Base-by-base conservation (phyloP, 2,329 filamentous ascomycete species). In the Leptosphaerulina australis region DNA sequence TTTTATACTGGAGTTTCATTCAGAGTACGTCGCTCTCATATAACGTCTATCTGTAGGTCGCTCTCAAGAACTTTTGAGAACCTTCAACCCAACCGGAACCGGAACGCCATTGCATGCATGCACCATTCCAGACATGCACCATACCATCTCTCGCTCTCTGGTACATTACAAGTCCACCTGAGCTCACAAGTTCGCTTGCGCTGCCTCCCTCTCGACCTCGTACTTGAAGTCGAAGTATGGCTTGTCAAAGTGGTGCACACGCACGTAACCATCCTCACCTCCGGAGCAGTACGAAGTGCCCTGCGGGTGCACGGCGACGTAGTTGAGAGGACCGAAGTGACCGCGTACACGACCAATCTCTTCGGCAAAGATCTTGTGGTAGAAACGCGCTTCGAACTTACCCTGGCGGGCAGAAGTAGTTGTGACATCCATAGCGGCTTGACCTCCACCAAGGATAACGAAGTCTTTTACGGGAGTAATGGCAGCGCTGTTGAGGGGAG, bases 341-440 rank as follows among this genome's bases (percentile, higher is more conserved):
- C 94, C 94, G 72, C 91, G 85, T 60, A 99, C 94, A 81, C 94
- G 88, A 64, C 94, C 94, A 69, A 97, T 93, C 81, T 99, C 94
- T 77, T 99, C 93, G 78, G 96, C 91, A 74, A 99, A 97, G 74
- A 99, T 88, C 84, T 96, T 97, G 87, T 99, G 94, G 83, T 97
- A 99, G 83, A 99, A 99, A 62, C 94, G 87, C 34, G 94, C 94
- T 78, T 99, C 94, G 81, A 99, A 99, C 80, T 97, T 97, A 79
- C 94, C 94, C 82, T 99, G 94, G 62, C 94, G 86, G 39, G 91
- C 87, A 25, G 88, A 88, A 41, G 94, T 97, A 45, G 90, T 95
- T 51, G 94, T 99, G 77, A 99, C 94, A 72, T 97, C 93, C 91
- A 97, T 97, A 72, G 94, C 94, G 60, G 92, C 94, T 79, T 99